Conservation (phyloP, 768 basidiomycete species). For the Leccinum arenicola region DNA sequence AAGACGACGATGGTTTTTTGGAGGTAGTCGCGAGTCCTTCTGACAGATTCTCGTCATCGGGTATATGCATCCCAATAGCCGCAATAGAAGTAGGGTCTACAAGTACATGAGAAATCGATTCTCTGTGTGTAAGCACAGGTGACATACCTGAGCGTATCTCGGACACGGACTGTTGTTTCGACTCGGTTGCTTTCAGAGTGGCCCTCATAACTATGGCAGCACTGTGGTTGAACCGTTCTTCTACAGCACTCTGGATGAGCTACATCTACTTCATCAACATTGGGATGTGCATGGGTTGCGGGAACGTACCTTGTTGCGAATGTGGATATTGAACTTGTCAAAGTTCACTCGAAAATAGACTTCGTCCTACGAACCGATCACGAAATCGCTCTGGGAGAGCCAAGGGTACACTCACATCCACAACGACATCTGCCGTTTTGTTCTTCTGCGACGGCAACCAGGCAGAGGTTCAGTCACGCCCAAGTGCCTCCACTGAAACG, state of each 20-base stretch:
- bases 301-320: conserved; percentile 75
- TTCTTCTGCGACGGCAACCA: conserved; percentile 36
- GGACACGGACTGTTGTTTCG: conserved; percentile 54
- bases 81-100: conserved; percentile 67
- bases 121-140: background rate
- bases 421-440: conserved; percentile 50
- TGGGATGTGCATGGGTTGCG: background rate
- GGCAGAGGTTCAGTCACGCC: conserved; percentile 22
- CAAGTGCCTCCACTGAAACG: conserved; percentile 2
- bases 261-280: conserved; percentile 38
- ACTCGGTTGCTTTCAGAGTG: conserved; percentile 65
- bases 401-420: conserved; percentile 57
- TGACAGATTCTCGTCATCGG: conserved; percentile 50
- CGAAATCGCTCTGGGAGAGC: background rate
- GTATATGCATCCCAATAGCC: conserved; percentile 61
- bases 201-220: conserved; percentile 73
- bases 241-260: conserved; percentile 73
- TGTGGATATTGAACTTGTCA: conserved; percentile 75
- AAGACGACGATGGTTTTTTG: too few relatives aligned
- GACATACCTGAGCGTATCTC: conserved; percentile 63
- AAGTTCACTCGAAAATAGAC: conserved; percentile 87
- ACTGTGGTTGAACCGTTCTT: conserved; percentile 76
- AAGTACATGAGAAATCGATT: conserved; percentile 24
- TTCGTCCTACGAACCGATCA: conserved; percentile 46
- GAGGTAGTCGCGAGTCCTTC: background rate